Evolutionary conservation across 768 basidiomycete genomes (phyloP).

Genomic region (Auriscalpium vulgare): DNA sequence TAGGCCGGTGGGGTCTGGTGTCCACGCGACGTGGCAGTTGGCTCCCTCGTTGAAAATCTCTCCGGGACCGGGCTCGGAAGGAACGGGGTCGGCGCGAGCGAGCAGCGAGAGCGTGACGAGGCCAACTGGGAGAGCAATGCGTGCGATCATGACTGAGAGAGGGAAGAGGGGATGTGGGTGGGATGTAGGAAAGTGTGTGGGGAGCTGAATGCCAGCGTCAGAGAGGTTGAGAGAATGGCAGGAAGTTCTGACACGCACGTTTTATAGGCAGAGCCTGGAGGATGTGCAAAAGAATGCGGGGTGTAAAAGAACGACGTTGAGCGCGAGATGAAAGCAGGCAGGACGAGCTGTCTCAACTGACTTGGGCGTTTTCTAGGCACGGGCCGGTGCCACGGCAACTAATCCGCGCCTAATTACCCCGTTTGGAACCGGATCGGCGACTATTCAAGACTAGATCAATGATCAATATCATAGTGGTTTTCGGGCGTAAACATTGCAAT

Average conservation of each 20-base stretch:
- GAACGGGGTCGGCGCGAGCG: conserved; percentile 50
- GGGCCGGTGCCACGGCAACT: too few species aligned
- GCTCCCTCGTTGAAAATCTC: conserved; percentile 48
- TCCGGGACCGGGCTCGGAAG: conserved; percentile 53
- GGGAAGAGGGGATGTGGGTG: background rate
- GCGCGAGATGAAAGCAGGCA: too few species aligned
- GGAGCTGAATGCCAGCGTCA: background rate
- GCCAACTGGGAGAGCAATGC: conserved; percentile 7
- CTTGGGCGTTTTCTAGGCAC: too few species aligned
- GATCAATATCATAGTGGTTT: too few species aligned
- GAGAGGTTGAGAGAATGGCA: background rate
- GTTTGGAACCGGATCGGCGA: too few species aligned
- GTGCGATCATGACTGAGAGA: conserved; percentile 6
- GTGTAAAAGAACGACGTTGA: background rate
- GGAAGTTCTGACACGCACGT: background rate
- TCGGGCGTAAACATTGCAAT: too few species aligned
- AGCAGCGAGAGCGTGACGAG: conserved; percentile 6
- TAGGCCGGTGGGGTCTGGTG: conserved; percentile 41
- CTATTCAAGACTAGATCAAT: too few species aligned
- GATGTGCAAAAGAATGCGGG: background rate
- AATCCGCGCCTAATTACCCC: too few species aligned
- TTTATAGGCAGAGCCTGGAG: background rate
- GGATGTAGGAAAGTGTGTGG: background rate
- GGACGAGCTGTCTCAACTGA: too few species aligned
- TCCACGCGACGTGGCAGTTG: conserved; percentile 53